phyloP scores from a whole-genome alignment of 176 grass and related monocot genomes.

The Carex cristatella region DNA sequence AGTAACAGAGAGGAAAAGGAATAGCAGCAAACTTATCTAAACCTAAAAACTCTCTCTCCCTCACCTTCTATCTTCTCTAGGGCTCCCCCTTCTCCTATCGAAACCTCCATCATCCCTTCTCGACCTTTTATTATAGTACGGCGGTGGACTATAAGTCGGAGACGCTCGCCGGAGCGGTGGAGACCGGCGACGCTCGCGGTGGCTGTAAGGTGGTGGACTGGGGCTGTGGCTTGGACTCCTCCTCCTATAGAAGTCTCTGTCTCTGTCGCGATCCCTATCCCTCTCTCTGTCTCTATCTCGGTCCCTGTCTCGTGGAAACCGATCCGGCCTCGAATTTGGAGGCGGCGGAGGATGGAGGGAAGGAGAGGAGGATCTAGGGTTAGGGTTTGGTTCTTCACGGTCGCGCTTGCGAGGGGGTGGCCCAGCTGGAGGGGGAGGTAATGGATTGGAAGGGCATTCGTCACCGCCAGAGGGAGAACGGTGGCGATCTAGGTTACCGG shows the following conservation, averaged over 20 bases:
- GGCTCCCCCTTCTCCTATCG: constrained; percentile 67
- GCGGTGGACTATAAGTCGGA: constrained; percentile 35
- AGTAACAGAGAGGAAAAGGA: not conserved
- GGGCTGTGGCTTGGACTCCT: constrained; percentile 27
- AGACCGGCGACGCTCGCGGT: constrained; percentile 60
- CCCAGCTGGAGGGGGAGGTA: constrained; percentile 46
- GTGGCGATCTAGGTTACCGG: constrained; percentile 39
- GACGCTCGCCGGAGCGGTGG: constrained; percentile 60
- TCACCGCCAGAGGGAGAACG: constrained; percentile 51
- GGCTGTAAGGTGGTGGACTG: constrained; percentile 52
- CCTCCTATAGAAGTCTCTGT: constrained; percentile 28
- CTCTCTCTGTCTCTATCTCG: constrained; percentile 41
- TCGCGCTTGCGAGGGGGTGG: constrained; percentile 55
- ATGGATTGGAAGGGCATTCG: constrained; percentile 32
- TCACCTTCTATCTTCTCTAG: constrained; percentile 56
- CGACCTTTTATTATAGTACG: constrained; percentile 51
- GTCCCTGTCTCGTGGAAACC: constrained; percentile 43
- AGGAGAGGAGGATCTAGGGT: constrained; percentile 35
- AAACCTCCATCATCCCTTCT: constrained; percentile 73
- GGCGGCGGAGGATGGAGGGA: constrained; percentile 39
- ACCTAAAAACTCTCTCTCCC: constrained; percentile 28
- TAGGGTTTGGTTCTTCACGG: constrained; percentile 33
- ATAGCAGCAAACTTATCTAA: not conserved
- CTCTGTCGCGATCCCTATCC: constrained; percentile 31
- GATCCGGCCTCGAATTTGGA: constrained; percentile 47